Conservation (phyloP, 768 basidiomycete genomes). For the Kockovaella imperatae region DNA sequence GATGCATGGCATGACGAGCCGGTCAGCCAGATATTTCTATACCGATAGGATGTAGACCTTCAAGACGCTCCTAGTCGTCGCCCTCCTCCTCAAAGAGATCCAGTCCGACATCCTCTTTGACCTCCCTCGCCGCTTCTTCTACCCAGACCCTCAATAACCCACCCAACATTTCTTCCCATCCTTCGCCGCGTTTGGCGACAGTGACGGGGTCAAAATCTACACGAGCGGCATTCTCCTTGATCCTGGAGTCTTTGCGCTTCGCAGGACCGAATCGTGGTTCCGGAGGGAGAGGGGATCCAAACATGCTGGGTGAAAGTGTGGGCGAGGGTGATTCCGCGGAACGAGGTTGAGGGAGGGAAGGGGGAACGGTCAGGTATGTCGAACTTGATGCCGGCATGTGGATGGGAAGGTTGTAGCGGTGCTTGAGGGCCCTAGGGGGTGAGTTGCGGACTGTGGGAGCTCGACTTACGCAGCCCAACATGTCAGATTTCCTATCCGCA, state of each 20-base stretch:
- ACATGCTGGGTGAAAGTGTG: neutral
- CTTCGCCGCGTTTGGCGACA: slow-evolving; percentile 29
- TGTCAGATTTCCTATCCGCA: slow-evolving; percentile 36
- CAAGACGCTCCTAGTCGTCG: too few relatives aligned
- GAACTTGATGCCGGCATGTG: slow-evolving; percentile 1
- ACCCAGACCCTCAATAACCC: slow-evolving; percentile 26
- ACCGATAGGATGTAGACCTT: too few relatives aligned
- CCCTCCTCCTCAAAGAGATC: too few relatives aligned
- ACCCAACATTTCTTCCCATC: slow-evolving; percentile 34
- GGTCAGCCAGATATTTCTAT: too few relatives aligned
- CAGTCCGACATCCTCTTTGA: slow-evolving; percentile 1
- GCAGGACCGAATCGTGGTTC: too few relatives aligned
- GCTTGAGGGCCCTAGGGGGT: slow-evolving; percentile 27
- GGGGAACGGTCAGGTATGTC: neutral
- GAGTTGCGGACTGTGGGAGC: neutral
- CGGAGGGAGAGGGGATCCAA: too few relatives aligned
- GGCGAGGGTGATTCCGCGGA: too few relatives aligned
- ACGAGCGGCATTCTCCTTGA: slow-evolving; percentile 3
- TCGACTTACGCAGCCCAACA: slow-evolving; percentile 41
- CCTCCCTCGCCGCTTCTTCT: slow-evolving; percentile 17
- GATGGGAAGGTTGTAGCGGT: slow-evolving; percentile 29
- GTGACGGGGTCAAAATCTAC: slow-evolving; percentile 34
- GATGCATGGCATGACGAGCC: too few relatives aligned
- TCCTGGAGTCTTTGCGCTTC: neutral
- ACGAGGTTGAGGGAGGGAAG: neutral